Percentiles rank a stretch among this genome's conserved stretches.
phyloP scores from a whole-genome alignment of 176 grass and related monocot species.

The Oryza glumipatula region DNA sequence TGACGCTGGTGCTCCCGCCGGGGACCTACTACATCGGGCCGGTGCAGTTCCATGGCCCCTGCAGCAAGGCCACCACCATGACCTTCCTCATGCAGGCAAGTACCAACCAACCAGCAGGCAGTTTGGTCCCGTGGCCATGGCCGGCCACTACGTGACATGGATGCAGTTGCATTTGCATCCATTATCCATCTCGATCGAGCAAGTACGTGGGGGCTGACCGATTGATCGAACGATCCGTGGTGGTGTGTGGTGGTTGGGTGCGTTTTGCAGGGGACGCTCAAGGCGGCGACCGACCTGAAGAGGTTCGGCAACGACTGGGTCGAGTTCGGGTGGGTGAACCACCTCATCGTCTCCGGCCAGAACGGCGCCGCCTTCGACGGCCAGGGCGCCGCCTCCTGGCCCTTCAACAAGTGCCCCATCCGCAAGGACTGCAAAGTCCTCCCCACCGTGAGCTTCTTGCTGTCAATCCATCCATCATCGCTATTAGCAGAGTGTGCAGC shows the following conservation, averaged over 20 bases:
- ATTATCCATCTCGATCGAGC: too few species aligned
- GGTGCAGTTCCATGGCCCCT: slow-evolving; percentile 58
- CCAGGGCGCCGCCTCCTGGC: slow-evolving; percentile 71
- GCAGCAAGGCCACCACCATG: slow-evolving; percentile 42
- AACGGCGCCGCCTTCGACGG: slow-evolving; percentile 59
- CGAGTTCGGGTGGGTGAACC: slow-evolving; percentile 56
- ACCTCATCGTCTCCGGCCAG: slow-evolving; percentile 49
- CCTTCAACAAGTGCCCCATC: slow-evolving; percentile 61
- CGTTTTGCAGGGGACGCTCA: slow-evolving; percentile 43
- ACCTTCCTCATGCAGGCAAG: slow-evolving; percentile 60
- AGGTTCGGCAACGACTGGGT: slow-evolving; percentile 65
- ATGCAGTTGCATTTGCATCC: not conserved
- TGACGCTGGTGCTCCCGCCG: slow-evolving; percentile 42
- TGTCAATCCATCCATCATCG: too few species aligned
- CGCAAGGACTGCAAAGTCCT: slow-evolving; percentile 73
- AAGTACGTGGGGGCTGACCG: too few species aligned
- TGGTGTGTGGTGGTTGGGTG: not conserved
- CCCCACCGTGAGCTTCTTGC: slow-evolving; percentile 48
- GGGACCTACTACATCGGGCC: slow-evolving; percentile 51
- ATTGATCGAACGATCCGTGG: too few species aligned
- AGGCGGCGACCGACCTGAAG: slow-evolving; percentile 60
- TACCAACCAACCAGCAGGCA: not conserved
- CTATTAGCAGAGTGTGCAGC: too few species aligned
- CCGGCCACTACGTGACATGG: not conserved
- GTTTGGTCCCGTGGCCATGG: too few species aligned